Conservation (phyloP, 805 yeast genomes). For the Blastobotrys americana region DNA sequence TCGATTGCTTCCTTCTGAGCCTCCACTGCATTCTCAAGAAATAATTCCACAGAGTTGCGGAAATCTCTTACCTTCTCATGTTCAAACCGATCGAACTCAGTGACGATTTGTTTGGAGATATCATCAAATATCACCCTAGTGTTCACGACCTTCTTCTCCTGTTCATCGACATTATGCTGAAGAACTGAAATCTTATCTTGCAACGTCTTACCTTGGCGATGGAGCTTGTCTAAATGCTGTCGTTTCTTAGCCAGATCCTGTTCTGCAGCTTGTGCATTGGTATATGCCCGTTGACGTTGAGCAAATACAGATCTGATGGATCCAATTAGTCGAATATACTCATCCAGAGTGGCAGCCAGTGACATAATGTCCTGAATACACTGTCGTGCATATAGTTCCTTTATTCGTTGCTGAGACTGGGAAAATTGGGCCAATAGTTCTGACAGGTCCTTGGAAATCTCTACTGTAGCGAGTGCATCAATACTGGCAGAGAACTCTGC, state of each 20-base stretch:
- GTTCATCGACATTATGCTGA: constrained; percentile 50
- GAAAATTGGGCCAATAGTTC: constrained; percentile 65
- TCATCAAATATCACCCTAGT: constrained; percentile 56
- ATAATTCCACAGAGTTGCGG: constrained; percentile 82
- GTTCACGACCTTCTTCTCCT: constrained; percentile 46
- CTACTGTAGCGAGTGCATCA: constrained; percentile 61
- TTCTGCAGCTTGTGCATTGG: constrained; percentile 40
- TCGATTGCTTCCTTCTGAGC: constrained; percentile 74
- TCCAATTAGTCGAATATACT: constrained; percentile 69
- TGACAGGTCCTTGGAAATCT: constrained; percentile 59
- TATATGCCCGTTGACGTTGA: constrained; percentile 56
- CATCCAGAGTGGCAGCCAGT: constrained; percentile 80
- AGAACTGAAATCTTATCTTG: constrained; percentile 54
- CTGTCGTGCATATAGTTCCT: constrained; percentile 67
- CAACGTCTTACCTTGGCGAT: constrained; percentile 44
- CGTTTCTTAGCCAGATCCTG: constrained; percentile 43
- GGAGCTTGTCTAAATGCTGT: constrained; percentile 39
- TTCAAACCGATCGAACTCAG: constrained; percentile 64
- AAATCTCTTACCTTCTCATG: constrained; percentile 73
- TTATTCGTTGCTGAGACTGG: constrained; percentile 60
- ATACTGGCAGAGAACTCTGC: constrained; percentile 57
- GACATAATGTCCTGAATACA: constrained; percentile 82
- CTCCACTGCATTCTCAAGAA: constrained; percentile 83
- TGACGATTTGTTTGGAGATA: constrained; percentile 57
- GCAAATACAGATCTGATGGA: constrained; percentile 68